Conservation (phyloP, 768 basidiomycete genomes). For the Boletus pseudo-olivaceus region DNA sequence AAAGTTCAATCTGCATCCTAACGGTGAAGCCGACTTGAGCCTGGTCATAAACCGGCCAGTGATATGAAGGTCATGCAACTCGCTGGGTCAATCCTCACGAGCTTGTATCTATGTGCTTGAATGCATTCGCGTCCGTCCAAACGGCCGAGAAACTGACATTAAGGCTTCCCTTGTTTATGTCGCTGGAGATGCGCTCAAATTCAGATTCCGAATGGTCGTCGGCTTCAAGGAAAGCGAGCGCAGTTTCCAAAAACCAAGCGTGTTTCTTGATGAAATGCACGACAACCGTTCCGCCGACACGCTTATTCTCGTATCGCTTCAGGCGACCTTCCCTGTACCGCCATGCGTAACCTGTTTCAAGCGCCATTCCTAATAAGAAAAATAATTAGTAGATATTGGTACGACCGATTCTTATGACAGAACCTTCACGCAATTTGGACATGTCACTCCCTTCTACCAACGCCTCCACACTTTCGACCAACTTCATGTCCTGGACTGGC, state of each 20-base stretch:
- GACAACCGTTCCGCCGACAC: constrained; percentile 89
- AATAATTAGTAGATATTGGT: neutral
- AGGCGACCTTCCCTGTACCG: constrained; percentile 64
- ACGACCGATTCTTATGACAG: constrained; percentile 2
- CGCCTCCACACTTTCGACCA: constrained; percentile 78
- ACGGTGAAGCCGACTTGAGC: neutral
- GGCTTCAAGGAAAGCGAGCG: constrained; percentile 80
- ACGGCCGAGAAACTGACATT: constrained; percentile 24
- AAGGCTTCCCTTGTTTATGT: constrained; percentile 10
- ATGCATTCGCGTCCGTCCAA: constrained; percentile 29
- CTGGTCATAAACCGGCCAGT: neutral
- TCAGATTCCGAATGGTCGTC: constrained; percentile 59
- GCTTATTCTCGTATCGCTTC: constrained; percentile 59
- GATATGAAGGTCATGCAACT: neutral
- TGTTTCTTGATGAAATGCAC: constrained; percentile 98
- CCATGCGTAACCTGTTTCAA: constrained; percentile 67
- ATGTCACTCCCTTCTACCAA: constrained; percentile 90
- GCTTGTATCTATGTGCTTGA: constrained; percentile 16
- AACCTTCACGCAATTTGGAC: constrained; percentile 67
- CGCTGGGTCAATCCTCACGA: neutral
- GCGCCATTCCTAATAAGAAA: constrained; percentile 45
- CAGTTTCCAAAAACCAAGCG: constrained; percentile 95
- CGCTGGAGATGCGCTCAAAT: constrained; percentile 13
- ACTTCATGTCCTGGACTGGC: constrained; percentile 62
- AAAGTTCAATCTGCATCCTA: neutral